Evolutionary conservation across 208 protist species (phyloP), one percentile per base, ranked within the genome.

Genomic region (Leishmania gerbilli): DNA sequence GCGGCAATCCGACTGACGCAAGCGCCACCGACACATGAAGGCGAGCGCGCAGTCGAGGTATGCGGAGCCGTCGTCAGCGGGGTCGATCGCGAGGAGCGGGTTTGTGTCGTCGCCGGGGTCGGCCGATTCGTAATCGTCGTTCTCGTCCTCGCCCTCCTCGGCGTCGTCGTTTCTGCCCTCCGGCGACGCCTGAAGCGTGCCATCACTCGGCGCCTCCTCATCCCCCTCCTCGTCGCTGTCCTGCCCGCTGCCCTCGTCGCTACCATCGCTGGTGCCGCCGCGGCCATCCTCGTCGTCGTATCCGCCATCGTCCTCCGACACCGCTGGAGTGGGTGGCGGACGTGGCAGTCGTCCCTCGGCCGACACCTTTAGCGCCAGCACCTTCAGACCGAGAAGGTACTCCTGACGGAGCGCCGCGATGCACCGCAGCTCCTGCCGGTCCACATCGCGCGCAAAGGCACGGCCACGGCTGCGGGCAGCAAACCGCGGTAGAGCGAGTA

Each of bases 1-100:
- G 24, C 78, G 86, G 80, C 95, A 98, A 62, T 95, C 91, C 24
- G 83, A 55, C 75, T 93, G 93, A 15, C 89, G 89, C 62, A 99
- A 80, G 37, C 96, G 93, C 93, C 95, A 97, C 51, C 94, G 92
- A 19, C 95, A 74, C 77, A 97, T 96, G 79, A 91, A 88, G 45
- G 94, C 92, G 19, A 98, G 71, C 13, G 93, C 90, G 55, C 88
- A 87, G 77, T 98, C 95, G 15, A 93, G 74, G 80, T 95, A 97
- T 47, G 69, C 68, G 4, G 71, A 60, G 19, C 79, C 62, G 76
- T 86, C 78, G 56, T 56, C 69, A 65, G 75, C 37, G 80, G 69
- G 21, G 81, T 83, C 64, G 56, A 72, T 7, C 49, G 49, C 62
- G 19, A 47, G 69, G 4, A 45, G 31, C 1, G 45, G 45, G 42